Evolutionary conservation across 306 rosid genomes (phyloP), one percentile per base, ranked within the genome.

Genomic region (Vigna reflexopilosa): DNA sequence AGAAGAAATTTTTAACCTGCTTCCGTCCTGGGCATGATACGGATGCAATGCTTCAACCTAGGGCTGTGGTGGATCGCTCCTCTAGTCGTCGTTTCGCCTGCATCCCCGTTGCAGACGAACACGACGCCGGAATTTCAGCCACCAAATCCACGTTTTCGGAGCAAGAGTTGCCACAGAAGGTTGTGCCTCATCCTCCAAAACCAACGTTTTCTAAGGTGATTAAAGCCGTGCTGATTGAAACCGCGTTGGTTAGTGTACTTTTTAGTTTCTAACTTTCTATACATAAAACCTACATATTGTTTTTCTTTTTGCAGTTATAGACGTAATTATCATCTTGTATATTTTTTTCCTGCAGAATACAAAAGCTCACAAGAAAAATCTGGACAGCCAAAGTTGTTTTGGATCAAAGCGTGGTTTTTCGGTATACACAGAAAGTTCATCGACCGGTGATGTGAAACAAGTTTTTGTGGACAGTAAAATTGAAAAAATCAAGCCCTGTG

Each of bases 1-100:
- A 80, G 55, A 91, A 79, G 87, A 91, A 72, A 85, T 84, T 92
- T 76, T 73, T 89, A 73, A 87, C 83, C 47, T 94, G 98, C 77
- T 91, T 89, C 70, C 95, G 91, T 61, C 93, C 96, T 8, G 68
- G 14, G 20, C 44, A 32, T 16, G 47, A 62, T 62, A 32, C 36
- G 3, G 68, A 62, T 62, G 1, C 13, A 45, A 62, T 32, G 24
- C 13, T 34, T 3, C 47, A 62, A 1, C 9, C 68, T 3, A 16
- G 47, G 9, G 14, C 47, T 15, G 47, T 61, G 8, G 67, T 48
- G 22, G 48, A 52, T 70, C 74, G 64, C 49, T 38, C 89, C 6
- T 15, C 81, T 15, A 77, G 71, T 48, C 57, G 72, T 51, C 84
- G 84, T 58, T 80, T 81, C 8, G 19, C 76, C 3, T 86, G 56